Conservation (phyloP, 768 basidiomycete genomes). For the Leccinellum rugosiceps region DNA sequence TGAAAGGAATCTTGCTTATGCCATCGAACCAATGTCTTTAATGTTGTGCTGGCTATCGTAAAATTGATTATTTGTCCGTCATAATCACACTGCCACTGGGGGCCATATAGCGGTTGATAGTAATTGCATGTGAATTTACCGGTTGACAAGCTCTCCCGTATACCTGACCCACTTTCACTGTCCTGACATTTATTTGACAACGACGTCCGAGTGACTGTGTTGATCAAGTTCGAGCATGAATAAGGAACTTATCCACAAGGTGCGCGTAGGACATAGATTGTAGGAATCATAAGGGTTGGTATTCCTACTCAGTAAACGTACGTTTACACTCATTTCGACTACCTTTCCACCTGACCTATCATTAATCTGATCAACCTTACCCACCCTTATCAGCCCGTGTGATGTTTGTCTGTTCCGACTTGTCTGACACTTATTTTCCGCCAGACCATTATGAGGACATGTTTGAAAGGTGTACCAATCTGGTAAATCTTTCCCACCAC, state of each 20-base stretch:
- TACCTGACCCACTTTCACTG: neutral
- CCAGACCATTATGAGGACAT: too few species aligned
- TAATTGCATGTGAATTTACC: neutral
- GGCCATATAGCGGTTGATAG: neutral
- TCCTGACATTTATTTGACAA: neutral
- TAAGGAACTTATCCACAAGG: neutral
- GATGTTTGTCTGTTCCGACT: too few species aligned
- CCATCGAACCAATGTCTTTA: neutral
- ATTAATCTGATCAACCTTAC: too few species aligned
- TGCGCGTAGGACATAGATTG: neutral
- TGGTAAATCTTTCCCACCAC: neutral
- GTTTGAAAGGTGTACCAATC: too few species aligned
- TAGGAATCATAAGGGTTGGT: too few species aligned
- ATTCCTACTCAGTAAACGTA: neutral
- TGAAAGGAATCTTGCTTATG: too few species aligned
- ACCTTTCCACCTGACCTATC: too few species aligned
- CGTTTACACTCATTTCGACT: neutral
- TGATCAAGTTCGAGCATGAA: neutral
- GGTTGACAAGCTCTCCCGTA: neutral
- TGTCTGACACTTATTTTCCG: too few species aligned
- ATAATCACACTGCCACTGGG: neutral
- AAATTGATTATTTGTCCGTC: neutral
- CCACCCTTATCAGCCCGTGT: too few species aligned
- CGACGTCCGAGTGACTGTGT: neutral
- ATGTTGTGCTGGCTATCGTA: neutral